Base-by-base conservation (phyloP, 2,329 filamentous ascomycete species). In the Xylariaceae sp. region DNA sequence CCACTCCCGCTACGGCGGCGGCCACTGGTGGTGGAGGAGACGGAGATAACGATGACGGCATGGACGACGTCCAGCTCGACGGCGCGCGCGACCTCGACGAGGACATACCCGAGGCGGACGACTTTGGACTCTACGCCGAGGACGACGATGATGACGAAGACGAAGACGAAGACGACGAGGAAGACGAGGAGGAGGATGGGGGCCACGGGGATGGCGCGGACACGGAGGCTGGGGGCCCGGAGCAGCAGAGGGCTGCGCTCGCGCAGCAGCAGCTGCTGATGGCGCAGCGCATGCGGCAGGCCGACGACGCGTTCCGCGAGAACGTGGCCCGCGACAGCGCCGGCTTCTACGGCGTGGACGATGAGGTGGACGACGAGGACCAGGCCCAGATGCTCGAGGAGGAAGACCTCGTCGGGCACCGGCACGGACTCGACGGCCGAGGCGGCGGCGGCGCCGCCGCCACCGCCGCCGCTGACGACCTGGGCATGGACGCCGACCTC, bases 81-180 rank as follows among this genome's bases (percentile, higher is more conserved):
- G 69, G 63, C 13, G 67, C 51, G 37, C 59, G 67, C 23, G 81
- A 87, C 58, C 58, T 86, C 35, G 83, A 88, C 45, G 80, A 83
- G 39, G 81, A 85, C 32, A 79, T 86, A 13, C 82, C 82, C 2
- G 79, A 84, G 49, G 80, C 70, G 3, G 75, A 76, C 22, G 69
- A 67, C 15, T 72, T 72, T 55, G 66, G 65, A 5, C 63, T 75
- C 32, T 67, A 64, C 21, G 60, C 56, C 31, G 59, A 65, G 0
- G 60, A 63, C 0, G 59, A 58, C 0, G 64, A 61, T 0, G 58
- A 58, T 0, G 58, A 63, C 1, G 60, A 64, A 1, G 55, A 59
- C 0, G 51, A 52, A 12, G 58, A 50, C 9, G 54, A 51, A 15
- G 50, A 46, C n/a, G 56, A 51, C 19, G 55, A 60, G 4, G 58